Percentiles rank a stretch among this genome's conserved stretches.
phyloP scores from a whole-genome alignment of 2,329 filamentous ascomycete species.

The Stagonosporopsis chrysanthemi region DNA sequence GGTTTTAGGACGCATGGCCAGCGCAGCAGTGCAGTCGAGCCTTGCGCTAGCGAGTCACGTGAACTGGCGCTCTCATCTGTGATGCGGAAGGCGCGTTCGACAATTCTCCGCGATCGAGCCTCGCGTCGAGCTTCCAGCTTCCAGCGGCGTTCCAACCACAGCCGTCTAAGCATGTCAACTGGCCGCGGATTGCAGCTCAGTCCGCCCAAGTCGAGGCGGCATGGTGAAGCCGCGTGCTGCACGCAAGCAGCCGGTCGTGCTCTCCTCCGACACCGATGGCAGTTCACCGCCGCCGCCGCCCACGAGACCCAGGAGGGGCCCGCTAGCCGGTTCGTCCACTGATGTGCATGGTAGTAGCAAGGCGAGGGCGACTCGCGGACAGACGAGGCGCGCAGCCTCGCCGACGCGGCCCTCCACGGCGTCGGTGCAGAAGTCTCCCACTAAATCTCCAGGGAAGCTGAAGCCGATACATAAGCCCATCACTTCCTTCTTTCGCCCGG shows the following conservation, averaged over 20 bases:
- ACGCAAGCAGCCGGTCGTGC: conserved; percentile 47
- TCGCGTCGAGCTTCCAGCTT: conserved; percentile 15
- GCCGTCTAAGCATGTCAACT: conserved; percentile 41
- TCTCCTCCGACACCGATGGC: conserved; percentile 46
- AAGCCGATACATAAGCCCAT: conserved; percentile 53
- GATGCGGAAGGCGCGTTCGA: background rate
- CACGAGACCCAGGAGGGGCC: conserved; percentile 40
- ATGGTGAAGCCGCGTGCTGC: conserved; percentile 51
- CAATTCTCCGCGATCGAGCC: conserved; percentile 9
- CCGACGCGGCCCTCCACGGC: conserved; percentile 27
- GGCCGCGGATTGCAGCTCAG: conserved; percentile 22
- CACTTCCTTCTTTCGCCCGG: conserved; percentile 58
- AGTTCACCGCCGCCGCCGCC: conserved; percentile 45
- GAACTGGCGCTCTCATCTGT: background rate
- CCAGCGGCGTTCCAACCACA: conserved; percentile 17
- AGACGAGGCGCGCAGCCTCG: conserved; percentile 33
- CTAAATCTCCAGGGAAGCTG: conserved; percentile 47
- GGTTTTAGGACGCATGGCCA: conserved; percentile 9
- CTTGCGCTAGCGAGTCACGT: conserved; percentile 7
- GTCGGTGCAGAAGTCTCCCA: conserved; percentile 36
- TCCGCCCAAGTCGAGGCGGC: conserved; percentile 39
- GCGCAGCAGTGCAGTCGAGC: conserved; percentile 9
- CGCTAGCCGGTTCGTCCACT: conserved; percentile 32
- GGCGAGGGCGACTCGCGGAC: conserved; percentile 25
- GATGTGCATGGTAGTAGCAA: conserved; percentile 27